These are phyloP conservation scores for Emmonsiellopsis sp. DNA, from an alignment of 2,329 filamentous ascomycete genomes.

Conservation along the genomic window DNA sequence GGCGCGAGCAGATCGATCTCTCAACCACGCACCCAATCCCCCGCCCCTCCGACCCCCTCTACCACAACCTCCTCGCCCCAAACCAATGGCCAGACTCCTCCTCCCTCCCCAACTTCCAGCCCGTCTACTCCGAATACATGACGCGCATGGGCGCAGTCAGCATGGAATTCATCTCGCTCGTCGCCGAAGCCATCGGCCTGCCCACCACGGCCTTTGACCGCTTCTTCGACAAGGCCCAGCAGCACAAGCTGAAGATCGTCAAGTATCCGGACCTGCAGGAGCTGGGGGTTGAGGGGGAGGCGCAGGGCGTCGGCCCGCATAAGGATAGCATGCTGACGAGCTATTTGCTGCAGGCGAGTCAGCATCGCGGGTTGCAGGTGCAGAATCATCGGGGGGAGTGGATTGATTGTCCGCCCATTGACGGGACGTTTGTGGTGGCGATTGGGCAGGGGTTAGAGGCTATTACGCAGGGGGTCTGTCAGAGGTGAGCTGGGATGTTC, in stretches of 20 bases:
- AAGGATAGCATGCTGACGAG: conserved; percentile 78
- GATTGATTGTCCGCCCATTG: conserved; percentile 71
- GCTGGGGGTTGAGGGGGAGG: conserved; percentile 39
- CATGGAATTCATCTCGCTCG: conserved; percentile 64
- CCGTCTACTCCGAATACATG: conserved; percentile 67
- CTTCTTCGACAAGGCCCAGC: conserved; percentile 63
- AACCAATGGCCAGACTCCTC: conserved; percentile 65
- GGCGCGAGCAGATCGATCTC: conserved; percentile 79
- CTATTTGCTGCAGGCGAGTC: conserved; percentile 69
- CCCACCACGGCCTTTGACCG: conserved; percentile 59
- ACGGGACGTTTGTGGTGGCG: conserved; percentile 72
- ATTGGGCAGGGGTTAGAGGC: conserved; percentile 84
- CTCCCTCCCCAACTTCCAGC: conserved; percentile 57
- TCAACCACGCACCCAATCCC: conserved; percentile 67
- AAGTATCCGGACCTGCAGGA: conserved; percentile 69
- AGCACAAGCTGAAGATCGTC: conserved; percentile 85
- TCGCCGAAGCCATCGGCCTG: conserved; percentile 74
- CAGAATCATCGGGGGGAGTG: conserved; percentile 70
- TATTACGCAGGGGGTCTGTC: conserved; percentile 71
- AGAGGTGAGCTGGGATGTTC: conserved; percentile 26
- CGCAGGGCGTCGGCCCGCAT: conserved; percentile 61
- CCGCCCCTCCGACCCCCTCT: conserved; percentile 51
- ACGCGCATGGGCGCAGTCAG: conserved; percentile 62
- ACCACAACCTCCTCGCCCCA: conserved; percentile 66
- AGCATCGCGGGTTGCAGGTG: conserved; percentile 70